Base-by-base conservation (phyloP, 2,329 filamentous ascomycete species). In the Periconia digitata region DNA sequence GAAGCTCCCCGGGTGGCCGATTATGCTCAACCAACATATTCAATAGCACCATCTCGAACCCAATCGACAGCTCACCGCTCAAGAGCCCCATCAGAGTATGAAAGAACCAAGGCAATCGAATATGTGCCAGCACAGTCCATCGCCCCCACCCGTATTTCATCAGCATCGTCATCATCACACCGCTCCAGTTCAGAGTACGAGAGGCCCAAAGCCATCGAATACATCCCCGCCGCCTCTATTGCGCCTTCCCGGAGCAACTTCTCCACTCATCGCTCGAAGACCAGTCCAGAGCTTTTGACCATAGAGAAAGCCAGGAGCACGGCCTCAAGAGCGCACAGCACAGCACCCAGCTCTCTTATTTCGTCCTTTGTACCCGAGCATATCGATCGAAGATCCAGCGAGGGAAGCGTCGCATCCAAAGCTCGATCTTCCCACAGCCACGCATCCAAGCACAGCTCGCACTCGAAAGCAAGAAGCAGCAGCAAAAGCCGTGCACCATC, bases 351-450 rank as follows among this genome's bases (percentile, higher is more conserved):
- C 51, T 62, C 65, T 18, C 57, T 71, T 34, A 71, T 71, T 38
- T 71, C 69, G 3, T 70, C 67, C 8, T 71, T 71, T 46, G 64
- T 69, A 16, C 58, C 68, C 17, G 68, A 72, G 38, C 57, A 66
- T 41, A 51, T 59, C 15, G 51, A 54, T 8, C 55, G 59, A 13
- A 58, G 62, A 46, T 59, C 54, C 34, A 64, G 57, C 22, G 63
- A 66, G 36, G 66, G 63, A 23, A 71, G 69, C 56, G 54, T 65
- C 44, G 56, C 59, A 40, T 69, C 64, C 50, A 69, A 65, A 43
- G 60, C 67, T 39, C 67, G 61, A 45, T 70, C 67, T 18, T 59
- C 61, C 8, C 53, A 62, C 38, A 59, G 57, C 22, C 55, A 62
- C 15, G 52, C 55, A 5, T 66, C 66, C 12, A 64, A 53, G 40